Conservation (phyloP, 805 yeast genomes). For the Kodamaea kakaduensis region DNA sequence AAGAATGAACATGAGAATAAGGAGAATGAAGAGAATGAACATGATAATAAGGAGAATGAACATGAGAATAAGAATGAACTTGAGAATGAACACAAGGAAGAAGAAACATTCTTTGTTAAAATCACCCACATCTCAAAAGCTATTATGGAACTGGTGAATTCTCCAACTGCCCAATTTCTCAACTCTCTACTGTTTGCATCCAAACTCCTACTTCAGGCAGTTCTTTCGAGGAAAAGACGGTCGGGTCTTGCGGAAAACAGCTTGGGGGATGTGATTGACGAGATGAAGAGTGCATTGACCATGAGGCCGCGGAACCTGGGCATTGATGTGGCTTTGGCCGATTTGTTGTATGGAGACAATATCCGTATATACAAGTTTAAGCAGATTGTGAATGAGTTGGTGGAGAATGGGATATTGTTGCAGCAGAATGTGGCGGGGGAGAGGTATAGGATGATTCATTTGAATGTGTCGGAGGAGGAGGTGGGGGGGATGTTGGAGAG, state of each 20-base stretch:
- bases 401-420: slow-evolving; percentile 72
- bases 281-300: slow-evolving; percentile 51
- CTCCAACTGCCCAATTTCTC: slow-evolving; percentile 65
- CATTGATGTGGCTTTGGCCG: slow-evolving; percentile 25
- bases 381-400: slow-evolving; percentile 60
- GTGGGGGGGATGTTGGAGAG: slow-evolving; percentile 37
- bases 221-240: slow-evolving; percentile 60
- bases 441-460: slow-evolving; percentile 57
- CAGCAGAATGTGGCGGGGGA: slow-evolving; percentile 69
- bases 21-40: too few species aligned
- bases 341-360: slow-evolving; percentile 28
- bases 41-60: too few species aligned
- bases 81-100: too few species aligned
- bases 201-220: slow-evolving; percentile 68
- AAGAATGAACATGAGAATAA: too few species aligned
- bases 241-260: slow-evolving; percentile 67
- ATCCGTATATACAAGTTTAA: slow-evolving; percentile 58
- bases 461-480: slow-evolving; percentile 71
- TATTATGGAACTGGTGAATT: slow-evolving; percentile 68
- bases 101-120: slow-evolving; percentile 51
- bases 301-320: slow-evolving; percentile 33
- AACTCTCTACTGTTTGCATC: slow-evolving; percentile 59
- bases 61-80: too few species aligned
- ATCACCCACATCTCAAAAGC: slow-evolving; percentile 77
- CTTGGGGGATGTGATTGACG: slow-evolving; percentile 77